phyloP scores from a whole-genome alignment of 106 monocot species.

The Iris macrosiphon region DNA sequence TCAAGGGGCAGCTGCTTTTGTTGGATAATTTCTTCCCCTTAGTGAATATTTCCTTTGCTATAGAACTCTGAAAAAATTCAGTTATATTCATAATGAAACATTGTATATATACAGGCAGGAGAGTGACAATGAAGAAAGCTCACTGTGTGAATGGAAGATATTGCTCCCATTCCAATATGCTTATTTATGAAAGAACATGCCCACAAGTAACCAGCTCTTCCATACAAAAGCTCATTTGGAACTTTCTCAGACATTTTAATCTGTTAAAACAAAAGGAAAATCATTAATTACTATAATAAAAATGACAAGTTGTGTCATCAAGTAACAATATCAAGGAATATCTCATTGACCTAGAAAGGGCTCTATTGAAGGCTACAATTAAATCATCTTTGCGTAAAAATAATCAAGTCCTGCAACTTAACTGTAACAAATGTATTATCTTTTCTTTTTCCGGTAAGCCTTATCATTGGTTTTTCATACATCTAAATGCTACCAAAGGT shows the following conservation, averaged over 20 bases:
- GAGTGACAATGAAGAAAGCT: constrained; percentile 1
- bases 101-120: not conserved
- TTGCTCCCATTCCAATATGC: constrained; percentile 47
- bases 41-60: constrained; percentile 47
- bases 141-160: constrained; percentile 39
- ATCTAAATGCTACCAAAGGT: too few species aligned
- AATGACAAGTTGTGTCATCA: too few species aligned
- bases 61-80: constrained; percentile 10
- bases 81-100: not conserved
- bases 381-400: too few species aligned
- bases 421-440: too few species aligned
- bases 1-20: constrained; percentile 53
- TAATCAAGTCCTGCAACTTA: too few species aligned
- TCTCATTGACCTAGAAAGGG: too few species aligned
- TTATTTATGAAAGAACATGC: constrained; percentile 78
- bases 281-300: not conserved
- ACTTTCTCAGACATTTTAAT: constrained; percentile 45
- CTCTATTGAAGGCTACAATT: too few species aligned
- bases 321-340: too few species aligned
- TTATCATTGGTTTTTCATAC: too few species aligned
- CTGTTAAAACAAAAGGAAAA: too few species aligned
- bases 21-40: constrained; percentile 53
- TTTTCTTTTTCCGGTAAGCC: too few species aligned
- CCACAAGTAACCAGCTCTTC: constrained; percentile 89
- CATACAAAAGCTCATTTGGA: constrained; percentile 85